Evolutionary conservation across 305 asterid genomes (phyloP), one percentile per base, ranked within the genome.

Genomic region (Withania somnifera): DNA sequence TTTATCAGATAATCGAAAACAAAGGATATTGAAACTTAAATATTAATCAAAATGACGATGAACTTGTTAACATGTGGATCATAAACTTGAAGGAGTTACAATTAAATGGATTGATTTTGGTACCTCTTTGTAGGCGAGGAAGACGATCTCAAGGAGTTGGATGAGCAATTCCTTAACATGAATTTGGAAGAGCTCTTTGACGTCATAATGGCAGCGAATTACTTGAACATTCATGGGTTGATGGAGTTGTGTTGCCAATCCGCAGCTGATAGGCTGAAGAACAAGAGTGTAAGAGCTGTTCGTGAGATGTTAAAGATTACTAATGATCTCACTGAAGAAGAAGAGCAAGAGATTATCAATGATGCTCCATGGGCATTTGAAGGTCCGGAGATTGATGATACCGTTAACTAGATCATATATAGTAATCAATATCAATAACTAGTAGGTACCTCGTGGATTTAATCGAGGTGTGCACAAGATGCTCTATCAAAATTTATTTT

Each of bases 341-440:
- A 83, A 78, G 85, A 78, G 51, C 22, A 2, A 13, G 38, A 10
- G 2, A 20, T 83, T 36, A 76, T 76, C 8, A 4, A 66, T 14
- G 52, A 78, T 8, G 13, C 81, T 9, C 32, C 58, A 9, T 83
- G 83, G 83, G 63, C 54, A 6, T 82, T 82, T 82, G 82, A 82
- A 76, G 77, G 85, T 10, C 51, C 53, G 15, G 79, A 82, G 28
- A 78, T 42, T 36, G 84, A 82, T 71, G 80, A 68, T 75, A 75
- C 61, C 22, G 45, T 75, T 1, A 75, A 75, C 14, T 71, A 71
- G 22, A 5, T 42, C n/a, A n/a, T n/a, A n/a, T 20, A 68, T 38
- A 6, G 6, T 42, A 69, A 13, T 38, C 9, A 3, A 22, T 30
- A 30, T 7, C 34, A 4, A 34, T 66, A 34, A 34, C 17, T 9